Evolutionary conservation across 495 filamentous ascomycete species (phyloP), one percentile per base, ranked within the genome.

Genomic region (Penicillium simplicissimum): DNA sequence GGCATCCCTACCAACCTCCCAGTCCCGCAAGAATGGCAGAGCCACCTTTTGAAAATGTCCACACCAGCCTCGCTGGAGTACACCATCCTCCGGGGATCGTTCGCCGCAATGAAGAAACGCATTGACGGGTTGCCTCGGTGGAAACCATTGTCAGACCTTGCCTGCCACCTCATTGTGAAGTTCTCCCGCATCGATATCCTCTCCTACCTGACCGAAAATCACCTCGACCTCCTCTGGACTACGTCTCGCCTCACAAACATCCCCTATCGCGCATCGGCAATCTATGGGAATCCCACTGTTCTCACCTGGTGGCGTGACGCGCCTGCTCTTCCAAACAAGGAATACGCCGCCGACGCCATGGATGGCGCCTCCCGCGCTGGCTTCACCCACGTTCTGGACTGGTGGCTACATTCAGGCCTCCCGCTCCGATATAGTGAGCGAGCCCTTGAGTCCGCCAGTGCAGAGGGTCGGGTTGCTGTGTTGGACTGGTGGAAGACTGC

Each of bases 401-500:
- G 93, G 93, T 97, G 93, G 93, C 86, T 88, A 15, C 79, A 84
- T 23, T 93, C 90, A 0, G 90, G 89, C 0, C 83, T 97, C 0
- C 83, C 88, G 13, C 81, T 96, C 4, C 89, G 89, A 62, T 96
- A 96, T 71, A 92, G 87, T 23, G 93, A 96, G 63, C 79, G 86
- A 2, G 91, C 93, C 0, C 86, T 97, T 42, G 93, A 97, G 71
- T 85, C 91, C 48, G 93, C 93, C 23, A 91, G 86, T 59, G 86
- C 86, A 3, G 88, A 92, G 70, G 92, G 93, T 28, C 90, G 92
- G 57, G 78, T 96, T n/a, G 76, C 81, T 0, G 91, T 96, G 8
- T 82, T 97, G 0, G 87, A 95, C 62, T 97, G 93, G 93, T 97
- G 93, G 93, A 90, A 89, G 61, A 74, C 84, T 51, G 84, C 88